Evolutionary conservation across 495 filamentous ascomycete genomes (phyloP), one percentile per base, ranked within the genome.

Genomic region (Neurospora terricola): DNA sequence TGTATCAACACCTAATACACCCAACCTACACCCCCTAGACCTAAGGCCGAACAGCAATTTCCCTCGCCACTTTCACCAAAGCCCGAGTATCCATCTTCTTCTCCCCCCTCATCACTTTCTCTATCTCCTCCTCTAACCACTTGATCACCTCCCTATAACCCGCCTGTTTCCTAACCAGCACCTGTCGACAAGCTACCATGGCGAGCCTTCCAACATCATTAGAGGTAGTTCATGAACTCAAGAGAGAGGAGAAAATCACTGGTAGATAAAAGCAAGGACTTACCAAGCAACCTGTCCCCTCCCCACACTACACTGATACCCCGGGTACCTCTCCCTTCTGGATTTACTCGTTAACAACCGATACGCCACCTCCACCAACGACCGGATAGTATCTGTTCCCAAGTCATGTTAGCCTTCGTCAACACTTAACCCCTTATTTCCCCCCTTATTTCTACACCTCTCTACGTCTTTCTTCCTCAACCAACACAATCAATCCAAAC

Each of bases 131-230:
- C 27, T 88, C 84, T 66, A 95, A 77, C 91, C 93, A 96, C 12
- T 74, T 72, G 45, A 96, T 75, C 7, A 91, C 84, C 14, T 81
- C 79, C 5, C 75, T 74, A 77, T 92, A 95, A 11, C 83, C 87
- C 38, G 88, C 89, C 81, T 96, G 93, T 77, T 91, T 93, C 72
- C 86, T 88, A 2, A 76, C 77, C 62, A 97, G 74, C 7, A 93
- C 88, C 72, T 85, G 85, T 70, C 82, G 80, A 75, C 93, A 94
- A 4, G 93, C 92, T 5, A 86, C 84, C 34, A 87, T 84, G 0
- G 88, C 85, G 77, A 80, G 91, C 91, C 92, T n/a, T n/a, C n/a
- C n/a, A n/a, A n/a, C n/a, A n/a, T n/a, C n/a, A n/a, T n/a, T n/a
- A n/a, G n/a, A n/a, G n/a, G n/a, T n/a, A n/a, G n/a, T n/a, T n/a